Percentiles rank a stretch among this genome's conserved stretches.
These are phyloP conservation scores for Besnoitia besnoiti DNA, from an alignment of 169 alveolate species.

Conservation along the genomic window DNA sequence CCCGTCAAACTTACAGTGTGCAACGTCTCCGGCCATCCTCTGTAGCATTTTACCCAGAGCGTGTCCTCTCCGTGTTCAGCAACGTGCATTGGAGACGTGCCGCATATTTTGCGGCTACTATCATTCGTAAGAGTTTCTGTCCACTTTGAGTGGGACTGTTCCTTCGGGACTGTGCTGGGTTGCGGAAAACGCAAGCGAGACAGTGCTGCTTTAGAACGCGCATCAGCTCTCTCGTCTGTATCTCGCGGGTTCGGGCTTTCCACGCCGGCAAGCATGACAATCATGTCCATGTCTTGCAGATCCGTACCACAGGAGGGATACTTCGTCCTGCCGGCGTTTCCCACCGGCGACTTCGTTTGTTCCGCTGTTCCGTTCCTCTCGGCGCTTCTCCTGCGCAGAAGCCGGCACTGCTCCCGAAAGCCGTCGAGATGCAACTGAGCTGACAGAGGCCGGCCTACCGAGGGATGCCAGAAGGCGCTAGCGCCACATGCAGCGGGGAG, in stretches of 20 bases:
- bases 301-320: background rate
- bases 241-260: too few relatives aligned
- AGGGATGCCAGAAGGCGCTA: slow-evolving; percentile 11
- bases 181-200: background rate
- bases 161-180: background rate
- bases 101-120: too few relatives aligned
- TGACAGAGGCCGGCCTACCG: background rate
- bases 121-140: too few relatives aligned
- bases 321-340: background rate
- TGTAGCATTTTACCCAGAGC: background rate
- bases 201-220: background rate
- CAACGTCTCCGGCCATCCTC: background rate
- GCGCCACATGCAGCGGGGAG: background rate
- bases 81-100: too few relatives aligned
- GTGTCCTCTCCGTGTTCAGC: background rate
- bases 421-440: background rate
- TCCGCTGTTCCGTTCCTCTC: background rate
- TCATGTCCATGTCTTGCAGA: background rate
- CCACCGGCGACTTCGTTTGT: background rate
- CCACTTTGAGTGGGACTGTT: too few relatives aligned
- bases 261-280: background rate
- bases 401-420: background rate
- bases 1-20: background rate
- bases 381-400: background rate
- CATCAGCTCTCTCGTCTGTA: background rate